Evolutionary conservation across 1,284 basidiomycete species (phyloP), one percentile per base, ranked within the genome.

Genomic region (Leccinum laetum): DNA sequence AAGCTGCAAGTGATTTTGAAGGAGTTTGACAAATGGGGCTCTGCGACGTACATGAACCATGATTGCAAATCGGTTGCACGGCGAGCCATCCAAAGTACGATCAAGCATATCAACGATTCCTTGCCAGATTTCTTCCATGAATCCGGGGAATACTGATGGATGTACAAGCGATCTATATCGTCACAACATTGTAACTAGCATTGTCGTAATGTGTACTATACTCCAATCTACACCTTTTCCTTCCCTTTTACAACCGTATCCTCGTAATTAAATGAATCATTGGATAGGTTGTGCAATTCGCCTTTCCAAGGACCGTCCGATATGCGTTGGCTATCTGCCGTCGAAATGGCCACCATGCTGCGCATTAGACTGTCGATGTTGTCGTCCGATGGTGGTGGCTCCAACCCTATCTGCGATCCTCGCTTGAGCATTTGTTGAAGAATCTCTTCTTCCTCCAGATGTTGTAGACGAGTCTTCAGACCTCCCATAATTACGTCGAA

Each of bases 31-130:
- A 79, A 84, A 61, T 87, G 86, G 84, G 88, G 88, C 3, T 84
- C 82, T 65, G 86, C 86, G 66, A 86, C 86, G 18, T 89, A 90
- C 71, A 91, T 91, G 89, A 88, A 91, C 69, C 85, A 84, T 64
- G 89, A 90, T 63, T 91, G 89, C 77, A 82, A 86, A 69, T 74
- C 79, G 69, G 75, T 78, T 24, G 88, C 88, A 32, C 82, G 83
- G 72, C 81, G 81, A 69, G 80, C 81, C 61, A 84, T 91, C 53
- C 74, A 76, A 52, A 86, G 85, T 59, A 77, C 81, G 64, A 79
- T 88, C 41, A 87, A 81, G 71, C 76, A 75, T 10, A 79, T 88
- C 9, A 86, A 85, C 66, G 84, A 87, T 35, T 80, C 77, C 2
- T 73, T 90, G 56, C 82, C 88, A 0, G 86, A 88, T 67, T 88